phyloP scores from a whole-genome alignment of 1,284 basidiomycete genomes.

The Omphalotus olearius region DNA sequence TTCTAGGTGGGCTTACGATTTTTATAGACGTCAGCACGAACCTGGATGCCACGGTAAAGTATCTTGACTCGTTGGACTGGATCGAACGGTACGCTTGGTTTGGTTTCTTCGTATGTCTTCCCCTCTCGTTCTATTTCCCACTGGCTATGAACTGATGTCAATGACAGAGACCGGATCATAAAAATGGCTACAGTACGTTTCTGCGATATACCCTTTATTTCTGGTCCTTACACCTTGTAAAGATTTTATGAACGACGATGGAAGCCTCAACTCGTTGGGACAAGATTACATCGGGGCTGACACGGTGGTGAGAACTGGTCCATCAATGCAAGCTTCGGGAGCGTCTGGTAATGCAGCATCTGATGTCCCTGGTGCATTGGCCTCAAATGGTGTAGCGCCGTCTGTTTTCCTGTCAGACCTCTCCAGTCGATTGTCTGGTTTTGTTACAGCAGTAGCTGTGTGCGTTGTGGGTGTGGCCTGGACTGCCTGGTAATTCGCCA shows the following conservation, averaged over 20 bases:
- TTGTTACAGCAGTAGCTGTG: too few species aligned
- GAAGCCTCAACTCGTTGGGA: conserved; percentile 37
- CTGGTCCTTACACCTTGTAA: conserved; percentile 22
- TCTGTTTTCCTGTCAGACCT: not conserved
- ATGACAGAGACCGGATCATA: conserved; percentile 32
- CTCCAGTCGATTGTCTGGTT: not conserved
- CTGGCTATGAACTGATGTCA: not conserved
- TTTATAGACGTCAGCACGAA: conserved; percentile 33
- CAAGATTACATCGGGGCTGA: conserved; percentile 38
- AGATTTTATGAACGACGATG: conserved; percentile 39
- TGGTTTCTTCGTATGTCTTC: conserved; percentile 38
- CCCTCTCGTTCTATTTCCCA: not conserved
- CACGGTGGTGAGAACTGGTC: conserved; percentile 24
- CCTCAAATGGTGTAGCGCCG: not conserved
- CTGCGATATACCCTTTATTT: not conserved
- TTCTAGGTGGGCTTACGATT: not conserved
- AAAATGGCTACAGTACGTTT: conserved; percentile 35
- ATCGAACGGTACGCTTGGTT: conserved; percentile 46
- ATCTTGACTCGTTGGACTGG: conserved; percentile 37
- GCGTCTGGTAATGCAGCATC: conserved; percentile 3
- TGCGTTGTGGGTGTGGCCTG: too few species aligned
- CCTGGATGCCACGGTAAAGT: conserved; percentile 35
- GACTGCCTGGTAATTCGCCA: too few species aligned
- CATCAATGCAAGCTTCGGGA: conserved; percentile 10
- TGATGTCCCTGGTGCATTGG: conserved; percentile 3